Evolutionary conservation across 2,329 filamentous ascomycete genomes (phyloP), one percentile per base, ranked within the genome.

Genomic region (Arthrobotrys iridis): DNA sequence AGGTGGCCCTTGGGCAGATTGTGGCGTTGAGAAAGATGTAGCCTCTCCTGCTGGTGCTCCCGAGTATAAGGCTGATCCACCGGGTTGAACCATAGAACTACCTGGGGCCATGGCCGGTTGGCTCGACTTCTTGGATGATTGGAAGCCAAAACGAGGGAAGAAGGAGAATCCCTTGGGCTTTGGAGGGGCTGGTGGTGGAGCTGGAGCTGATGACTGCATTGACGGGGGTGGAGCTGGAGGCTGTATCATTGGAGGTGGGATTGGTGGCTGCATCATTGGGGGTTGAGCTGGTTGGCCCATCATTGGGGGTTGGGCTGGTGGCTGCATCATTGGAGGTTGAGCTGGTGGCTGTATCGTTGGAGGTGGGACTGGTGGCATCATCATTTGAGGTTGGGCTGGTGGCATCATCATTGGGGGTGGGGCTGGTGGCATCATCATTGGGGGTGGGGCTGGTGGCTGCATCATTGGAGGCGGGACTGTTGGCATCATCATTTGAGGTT

Each of bases 61-160:
- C 4, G 46, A 18, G 4, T 55, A 37, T n/a, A 30, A 30, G 8
- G 30, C 28, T 3, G 50, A 13, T 3, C 50, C n/a, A n/a, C n/a
- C 18, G 11, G 30, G 26, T 10, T 52, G 50, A 13, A 33, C 28
- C 10, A 55, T 55, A 10, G 50, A 37, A 5, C 28, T 18, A 24
- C 50, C 50, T 18, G 18, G 7, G 15, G 18, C 50, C 30, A 55
- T n/a, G 6, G 28, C 7, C 18, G 50, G 50, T n/a, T 37, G 50
- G n/a, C 50, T 55, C 4, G 50, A 35, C 50, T 55, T 55, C 22
- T 55, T 55, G 28, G 50, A 55, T 8, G 30, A n/a, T n/a, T n/a
- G n/a, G 8, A 55, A 55, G 10, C 50, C 50, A 3, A 55, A 15
- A 8, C 30, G 30, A 22, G 50, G n/a, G 5, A 40, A 40, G 35